phyloP scores from a whole-genome alignment of 108 stramenopile genomes.

The Phaeodactylum tricornutum region DNA sequence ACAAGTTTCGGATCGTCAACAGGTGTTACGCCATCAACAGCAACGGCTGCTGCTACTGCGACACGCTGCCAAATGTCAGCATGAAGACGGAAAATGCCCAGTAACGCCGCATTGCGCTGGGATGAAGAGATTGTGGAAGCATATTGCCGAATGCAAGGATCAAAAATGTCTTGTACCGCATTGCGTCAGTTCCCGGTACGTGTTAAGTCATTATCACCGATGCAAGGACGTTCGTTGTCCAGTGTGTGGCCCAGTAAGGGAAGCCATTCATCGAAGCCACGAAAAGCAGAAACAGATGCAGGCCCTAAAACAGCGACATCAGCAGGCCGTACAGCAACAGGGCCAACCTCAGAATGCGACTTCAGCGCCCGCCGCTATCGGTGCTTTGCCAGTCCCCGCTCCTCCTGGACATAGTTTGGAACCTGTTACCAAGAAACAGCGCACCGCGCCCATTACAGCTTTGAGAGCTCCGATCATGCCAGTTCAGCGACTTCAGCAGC shows the following conservation, averaged over 20 bases:
- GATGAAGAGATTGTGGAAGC: slow-evolving; percentile 99
- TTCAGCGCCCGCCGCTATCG: slow-evolving; percentile 4
- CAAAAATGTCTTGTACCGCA: slow-evolving; percentile 95
- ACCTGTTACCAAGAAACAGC: slow-evolving; percentile 22
- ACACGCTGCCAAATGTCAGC: slow-evolving; percentile 98
- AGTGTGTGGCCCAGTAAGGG: slow-evolving; percentile 96
- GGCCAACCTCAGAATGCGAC: slow-evolving; percentile 4
- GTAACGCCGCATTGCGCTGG: slow-evolving; percentile 96
- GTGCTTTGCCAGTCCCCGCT: background rate
- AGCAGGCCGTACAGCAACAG: slow-evolving; percentile 57
- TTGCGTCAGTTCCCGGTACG: slow-evolving; percentile 96
- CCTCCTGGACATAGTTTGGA: background rate
- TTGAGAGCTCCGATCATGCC: no score
- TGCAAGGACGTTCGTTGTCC: slow-evolving; percentile 97
- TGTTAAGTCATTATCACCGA: slow-evolving; percentile 96
- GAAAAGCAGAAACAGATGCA: slow-evolving; percentile 92
- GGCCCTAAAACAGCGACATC: slow-evolving; percentile 72
- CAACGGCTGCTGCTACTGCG: slow-evolving; percentile 93
- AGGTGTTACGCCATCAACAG: slow-evolving; percentile 97
- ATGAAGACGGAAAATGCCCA: slow-evolving; percentile 87
- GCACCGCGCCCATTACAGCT: slow-evolving; percentile 1
- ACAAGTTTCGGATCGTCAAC: slow-evolving; percentile 80
- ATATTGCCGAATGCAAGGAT: slow-evolving; percentile 97
- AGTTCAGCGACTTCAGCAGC: background rate
- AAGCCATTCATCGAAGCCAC: slow-evolving; percentile 94